Base-by-base conservation (phyloP, 345 rosid genomes). In the Passiflora organensis region DNA sequence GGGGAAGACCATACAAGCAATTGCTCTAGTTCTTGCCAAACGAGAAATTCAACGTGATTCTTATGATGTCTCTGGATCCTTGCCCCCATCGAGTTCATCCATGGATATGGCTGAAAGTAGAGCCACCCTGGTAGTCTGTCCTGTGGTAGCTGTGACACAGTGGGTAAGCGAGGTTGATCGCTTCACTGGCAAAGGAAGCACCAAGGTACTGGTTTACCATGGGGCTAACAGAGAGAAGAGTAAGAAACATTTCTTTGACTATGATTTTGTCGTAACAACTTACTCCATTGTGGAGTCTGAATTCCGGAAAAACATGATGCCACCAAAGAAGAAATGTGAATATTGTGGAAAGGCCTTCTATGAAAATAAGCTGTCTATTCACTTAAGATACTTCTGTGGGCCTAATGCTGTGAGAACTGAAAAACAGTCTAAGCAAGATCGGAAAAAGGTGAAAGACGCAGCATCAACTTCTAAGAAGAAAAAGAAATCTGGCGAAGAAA, bases 1-100 rank as follows among this genome's bases (percentile, higher is more conserved):
- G 99, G 99, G 99, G 28, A 93, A 93, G 83, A 89, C 99, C 36
- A 65, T 86, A 66, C 99, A 93, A 69, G 95, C 99, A 14, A 93
- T 93, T 64, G 82, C 99, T 4, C 94, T 93, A 41, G 96, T 86
- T 58, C 91, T 93, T 65, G 82, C 91, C 43, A 80, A 78, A 67
- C 75, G 96, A 17, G 85, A 76, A 57, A 63, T 56, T 34, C 43
- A 41, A 22, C 64, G 18, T 43, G 20, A 72, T 51, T 39, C 58
- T 17, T 38, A 28, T 56, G 72, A 57, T 21, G 24, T 44, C 18
- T 34, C 45, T 57, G 67, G 43, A 36, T 15, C 48, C 36, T 60
- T 72, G 21, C 10, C 51, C 25, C 18, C 59, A 8, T 46, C 73
- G 12, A 63, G 75, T 56, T 58, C 81, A 47, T 75, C 83, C 14